Evolutionary conservation across 2,329 filamentous ascomycete genomes (phyloP).

Genomic region (Dactylellina haptotyla): DNA sequence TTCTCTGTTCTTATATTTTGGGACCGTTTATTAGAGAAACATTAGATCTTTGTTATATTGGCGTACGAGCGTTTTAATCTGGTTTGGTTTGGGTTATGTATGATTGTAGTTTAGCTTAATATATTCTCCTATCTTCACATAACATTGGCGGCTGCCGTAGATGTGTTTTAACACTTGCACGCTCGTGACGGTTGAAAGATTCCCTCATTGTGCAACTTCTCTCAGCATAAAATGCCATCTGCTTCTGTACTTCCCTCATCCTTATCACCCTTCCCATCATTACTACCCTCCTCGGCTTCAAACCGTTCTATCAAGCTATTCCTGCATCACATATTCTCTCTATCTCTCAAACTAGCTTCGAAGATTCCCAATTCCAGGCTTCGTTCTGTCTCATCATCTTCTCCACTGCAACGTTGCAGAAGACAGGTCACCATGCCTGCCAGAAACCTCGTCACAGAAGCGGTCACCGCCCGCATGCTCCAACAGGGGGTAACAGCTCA

Average conservation of each 20-base stretch:
- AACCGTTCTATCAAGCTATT: too few relatives aligned
- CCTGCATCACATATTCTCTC: neutral
- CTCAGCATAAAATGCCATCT: too few relatives aligned
- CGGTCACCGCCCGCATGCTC: neutral
- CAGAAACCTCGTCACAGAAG: neutral
- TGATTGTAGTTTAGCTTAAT: neutral
- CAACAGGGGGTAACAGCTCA: neutral
- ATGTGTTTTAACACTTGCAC: too few relatives aligned
- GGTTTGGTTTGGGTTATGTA: slow-evolving; percentile 7
- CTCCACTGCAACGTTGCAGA: neutral
- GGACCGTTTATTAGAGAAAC: slow-evolving; percentile 27
- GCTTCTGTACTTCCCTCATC: neutral
- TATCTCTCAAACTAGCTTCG: too few relatives aligned
- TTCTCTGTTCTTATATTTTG: neutral
- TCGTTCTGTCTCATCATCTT: neutral
- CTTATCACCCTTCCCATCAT: neutral
- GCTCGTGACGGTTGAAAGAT: too few relatives aligned
- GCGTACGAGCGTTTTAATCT: slow-evolving; percentile 9
- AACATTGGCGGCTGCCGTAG: too few relatives aligned
- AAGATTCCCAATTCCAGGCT: too few relatives aligned
- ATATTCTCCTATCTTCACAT: too few relatives aligned
- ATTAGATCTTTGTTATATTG: slow-evolving; percentile 1
- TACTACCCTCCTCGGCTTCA: neutral
- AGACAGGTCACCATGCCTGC: neutral
- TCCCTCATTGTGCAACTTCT: too few relatives aligned